phyloP scores from a whole-genome alignment of 805 yeast species.

The Candida boidinii region DNA sequence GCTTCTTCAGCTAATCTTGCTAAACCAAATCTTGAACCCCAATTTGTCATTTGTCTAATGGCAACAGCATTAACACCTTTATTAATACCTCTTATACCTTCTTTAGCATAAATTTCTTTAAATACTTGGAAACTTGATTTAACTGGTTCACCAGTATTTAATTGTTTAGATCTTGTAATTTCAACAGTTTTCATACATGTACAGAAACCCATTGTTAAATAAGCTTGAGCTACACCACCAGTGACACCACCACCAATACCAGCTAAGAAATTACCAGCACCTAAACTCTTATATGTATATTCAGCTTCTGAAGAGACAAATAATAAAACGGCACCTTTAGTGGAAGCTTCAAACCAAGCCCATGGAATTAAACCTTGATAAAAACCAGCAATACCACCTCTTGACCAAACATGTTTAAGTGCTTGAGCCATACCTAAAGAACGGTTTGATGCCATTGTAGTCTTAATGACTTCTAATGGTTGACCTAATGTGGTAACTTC shows the following conservation, averaged over 20 bases:
- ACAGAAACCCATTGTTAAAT: conserved; percentile 94
- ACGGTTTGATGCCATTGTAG: conserved; percentile 98
- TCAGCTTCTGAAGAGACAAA: conserved; percentile 93
- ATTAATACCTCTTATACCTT: conserved; percentile 92
- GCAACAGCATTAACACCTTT: conserved; percentile 99
- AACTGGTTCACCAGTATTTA: conserved; percentile 53
- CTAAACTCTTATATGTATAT: conserved; percentile 56
- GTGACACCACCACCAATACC: conserved; percentile 95
- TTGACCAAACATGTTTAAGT: conserved; percentile 70
- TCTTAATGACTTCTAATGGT: conserved; percentile 91
- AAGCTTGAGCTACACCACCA: conserved; percentile 96
- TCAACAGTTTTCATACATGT: conserved; percentile 99
- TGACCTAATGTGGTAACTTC: conserved; percentile 95
- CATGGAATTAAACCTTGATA: conserved; percentile 98
- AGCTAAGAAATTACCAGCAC: conserved; percentile 63
- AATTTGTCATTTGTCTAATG: conserved; percentile 96
- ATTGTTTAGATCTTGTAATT: conserved; percentile 83
- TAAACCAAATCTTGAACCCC: conserved; percentile 97
- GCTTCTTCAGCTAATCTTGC: conserved; percentile 85
- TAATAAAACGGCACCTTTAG: conserved; percentile 92
- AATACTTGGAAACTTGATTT: conserved; percentile 81
- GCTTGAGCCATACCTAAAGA: conserved; percentile 59
- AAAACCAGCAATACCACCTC: conserved; percentile 90
- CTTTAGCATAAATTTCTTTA: conserved; percentile 70
- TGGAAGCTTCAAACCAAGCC: conserved; percentile 99